These are phyloP conservation scores for Triticum monococcum DNA, from an alignment of 176 grass and related monocot genomes.

Conservation along the genomic window DNA sequence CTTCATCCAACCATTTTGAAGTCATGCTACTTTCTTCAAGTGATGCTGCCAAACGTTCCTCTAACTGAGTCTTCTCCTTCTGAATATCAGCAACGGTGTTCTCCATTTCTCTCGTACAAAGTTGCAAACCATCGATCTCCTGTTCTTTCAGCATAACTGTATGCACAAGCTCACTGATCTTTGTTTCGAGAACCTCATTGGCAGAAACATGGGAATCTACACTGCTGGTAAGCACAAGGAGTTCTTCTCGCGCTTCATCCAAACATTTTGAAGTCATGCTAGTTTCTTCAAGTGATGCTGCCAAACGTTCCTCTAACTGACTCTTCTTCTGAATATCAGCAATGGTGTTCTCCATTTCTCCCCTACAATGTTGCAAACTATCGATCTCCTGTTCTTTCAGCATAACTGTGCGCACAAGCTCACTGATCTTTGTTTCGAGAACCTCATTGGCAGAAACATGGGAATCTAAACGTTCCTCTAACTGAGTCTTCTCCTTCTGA, in stretches of 20 bases:
- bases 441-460: constrained; percentile 7
- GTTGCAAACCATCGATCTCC: constrained; percentile 50
- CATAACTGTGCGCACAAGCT: neutral
- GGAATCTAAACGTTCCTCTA: constrained; percentile 56
- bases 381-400: constrained; percentile 9
- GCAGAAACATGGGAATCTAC: constrained; percentile 13
- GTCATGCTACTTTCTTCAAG: constrained; percentile 62
- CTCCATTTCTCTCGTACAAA: constrained; percentile 67
- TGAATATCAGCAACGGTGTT: constrained; percentile 49
- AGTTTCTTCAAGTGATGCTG: constrained; percentile 7
- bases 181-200: constrained; percentile 12
- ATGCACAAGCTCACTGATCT: constrained; percentile 18
- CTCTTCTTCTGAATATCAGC: constrained; percentile 12
- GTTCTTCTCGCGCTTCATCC: neutral
- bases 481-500: constrained; percentile 54
- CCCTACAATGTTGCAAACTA: neutral
- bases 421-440: constrained; percentile 1
- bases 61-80: constrained; percentile 57
- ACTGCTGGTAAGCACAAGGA: constrained; percentile 3
- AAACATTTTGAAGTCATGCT: constrained; percentile 13
- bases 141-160: constrained; percentile 47
- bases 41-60: constrained; percentile 57
- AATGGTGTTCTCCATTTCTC: constrained; percentile 10
- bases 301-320: constrained; percentile 18
- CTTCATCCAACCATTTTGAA: constrained; percentile 73